Conservation (phyloP, 139 green algal genomes). For the Gonium pectorale region DNA sequence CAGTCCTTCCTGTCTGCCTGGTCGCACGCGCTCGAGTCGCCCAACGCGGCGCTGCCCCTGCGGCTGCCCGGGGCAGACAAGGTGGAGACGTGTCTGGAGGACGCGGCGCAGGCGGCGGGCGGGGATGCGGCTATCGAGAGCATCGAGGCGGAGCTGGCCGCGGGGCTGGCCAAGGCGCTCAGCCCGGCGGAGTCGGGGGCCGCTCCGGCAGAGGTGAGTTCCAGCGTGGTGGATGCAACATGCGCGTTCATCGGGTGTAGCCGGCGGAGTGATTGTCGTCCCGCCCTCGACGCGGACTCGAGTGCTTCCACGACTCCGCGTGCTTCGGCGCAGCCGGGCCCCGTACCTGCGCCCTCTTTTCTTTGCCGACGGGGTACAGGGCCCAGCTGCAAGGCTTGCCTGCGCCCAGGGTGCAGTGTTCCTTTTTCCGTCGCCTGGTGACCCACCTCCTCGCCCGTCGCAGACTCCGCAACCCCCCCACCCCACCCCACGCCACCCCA, state of each 20-base stretch:
- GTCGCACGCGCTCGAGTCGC: not conserved
- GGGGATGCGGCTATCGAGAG: not conserved
- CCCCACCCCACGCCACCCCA: not conserved
- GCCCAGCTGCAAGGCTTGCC: no score
- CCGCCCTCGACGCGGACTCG: no score
- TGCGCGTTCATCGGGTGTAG: no score
- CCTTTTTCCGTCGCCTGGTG: not conserved
- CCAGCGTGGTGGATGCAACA: not conserved
- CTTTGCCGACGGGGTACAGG: no score
- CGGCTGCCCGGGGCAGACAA: not conserved
- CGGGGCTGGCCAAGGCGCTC: not conserved
- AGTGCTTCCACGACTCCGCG: no score
- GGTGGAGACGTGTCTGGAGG: not conserved
- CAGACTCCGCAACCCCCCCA: not conserved
- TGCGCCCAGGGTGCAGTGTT: no score
- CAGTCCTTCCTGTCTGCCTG: constrained; percentile 1
- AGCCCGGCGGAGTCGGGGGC: not conserved
- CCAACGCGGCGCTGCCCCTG: constrained; percentile 30
- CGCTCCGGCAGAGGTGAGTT: not conserved
- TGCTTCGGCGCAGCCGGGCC: no score
- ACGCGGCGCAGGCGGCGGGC: not conserved
- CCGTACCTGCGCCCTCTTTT: no score
- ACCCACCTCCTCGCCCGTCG: not conserved
- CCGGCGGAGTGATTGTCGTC: no score
- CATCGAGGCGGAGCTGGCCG: not conserved